Conservation (phyloP, 768 basidiomycete species). For the Cyathus striatus region DNA sequence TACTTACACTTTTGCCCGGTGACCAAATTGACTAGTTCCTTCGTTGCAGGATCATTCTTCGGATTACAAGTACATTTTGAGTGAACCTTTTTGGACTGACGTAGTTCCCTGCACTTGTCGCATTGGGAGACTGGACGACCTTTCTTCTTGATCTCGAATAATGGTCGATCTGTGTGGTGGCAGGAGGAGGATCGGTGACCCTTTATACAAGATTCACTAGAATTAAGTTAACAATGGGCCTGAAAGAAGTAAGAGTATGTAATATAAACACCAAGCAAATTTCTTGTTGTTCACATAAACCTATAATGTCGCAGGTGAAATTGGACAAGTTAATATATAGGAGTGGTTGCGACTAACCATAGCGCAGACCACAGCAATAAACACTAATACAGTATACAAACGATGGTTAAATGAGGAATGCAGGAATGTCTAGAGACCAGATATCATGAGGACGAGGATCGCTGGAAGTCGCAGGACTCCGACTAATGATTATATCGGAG, state of each 20-base stretch:
- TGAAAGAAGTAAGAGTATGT: not conserved
- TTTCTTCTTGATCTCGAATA: constrained; percentile 94
- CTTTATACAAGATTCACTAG: constrained; percentile 89
- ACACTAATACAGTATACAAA: too few relatives aligned
- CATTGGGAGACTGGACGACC: constrained; percentile 92
- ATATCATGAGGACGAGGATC: too few relatives aligned
- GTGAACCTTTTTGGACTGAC: constrained; percentile 77
- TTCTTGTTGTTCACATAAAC: constrained; percentile 74
- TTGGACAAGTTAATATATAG: constrained; percentile 1
- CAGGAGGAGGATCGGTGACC: constrained; percentile 91
- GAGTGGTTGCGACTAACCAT: not conserved
- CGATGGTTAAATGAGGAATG: too few relatives aligned
- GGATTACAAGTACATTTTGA: constrained; percentile 74
- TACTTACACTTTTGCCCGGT: constrained; percentile 40
- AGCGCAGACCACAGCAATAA: not conserved
- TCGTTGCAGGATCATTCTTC: constrained; percentile 13
- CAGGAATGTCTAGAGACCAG: too few relatives aligned
- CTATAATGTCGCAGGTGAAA: constrained; percentile 21
- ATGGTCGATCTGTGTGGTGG: constrained; percentile 77
- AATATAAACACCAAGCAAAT: constrained; percentile 66
- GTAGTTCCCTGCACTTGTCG: constrained; percentile 73
- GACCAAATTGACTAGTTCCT: too few relatives aligned
- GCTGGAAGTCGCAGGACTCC: too few relatives aligned
- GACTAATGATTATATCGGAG: too few relatives aligned
- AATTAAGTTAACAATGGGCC: constrained; percentile 4